Base-by-base conservation (phyloP, 495 filamentous ascomycete genomes). In the Hyaloscypha bicolor region DNA sequence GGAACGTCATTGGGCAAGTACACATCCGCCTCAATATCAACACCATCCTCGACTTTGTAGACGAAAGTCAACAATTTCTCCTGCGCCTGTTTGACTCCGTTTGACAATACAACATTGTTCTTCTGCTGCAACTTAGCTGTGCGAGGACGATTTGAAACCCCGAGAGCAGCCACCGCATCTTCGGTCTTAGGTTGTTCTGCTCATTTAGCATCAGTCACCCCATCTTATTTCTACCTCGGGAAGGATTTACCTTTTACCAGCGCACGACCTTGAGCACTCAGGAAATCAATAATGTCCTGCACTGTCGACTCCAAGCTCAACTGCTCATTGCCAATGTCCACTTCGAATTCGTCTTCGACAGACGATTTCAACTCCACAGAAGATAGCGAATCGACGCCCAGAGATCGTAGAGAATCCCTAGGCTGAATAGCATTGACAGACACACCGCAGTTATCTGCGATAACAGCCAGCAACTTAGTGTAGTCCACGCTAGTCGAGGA, bases 381-480 rank as follows among this genome's bases (percentile, higher is more conserved):
- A 51, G 60, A 63, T 22, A 63, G 35, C 9, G 60, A 63, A 52
- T 63, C 60, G 12, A 63, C 42, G n/a, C 60, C 60, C 4, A 63
- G 35, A 33, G 22, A 25, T 19, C 52, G 25, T 8, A 63, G 42
- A 52, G 25, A 21, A 11, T 12, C 8, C 6, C 35, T 29, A 6
- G 48, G 21, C 9, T 63, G 37, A 53, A 63, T 63, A 33, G 37
- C 22, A 31, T 4, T 55, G 35, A 45, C 30, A 6, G 37, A 22
- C 9, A 29, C 35, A 8, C 33, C 60, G 29, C 37, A 39, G 29
- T 63, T 25, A 16, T 63, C 60, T 6, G 42, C 21, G 29, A 63
- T 63, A 35, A 63, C 22, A 8, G 16, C 29, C 9, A 63, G 35
- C n/a, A 30, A 63, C 25, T 22, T 42, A 11, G 3, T 60, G 29